Percentiles rank a stretch among this genome's conserved stretches.
Conservation (phyloP, 2,329 filamentous ascomycete genomes). For the Chaetomium globosum region DNA sequence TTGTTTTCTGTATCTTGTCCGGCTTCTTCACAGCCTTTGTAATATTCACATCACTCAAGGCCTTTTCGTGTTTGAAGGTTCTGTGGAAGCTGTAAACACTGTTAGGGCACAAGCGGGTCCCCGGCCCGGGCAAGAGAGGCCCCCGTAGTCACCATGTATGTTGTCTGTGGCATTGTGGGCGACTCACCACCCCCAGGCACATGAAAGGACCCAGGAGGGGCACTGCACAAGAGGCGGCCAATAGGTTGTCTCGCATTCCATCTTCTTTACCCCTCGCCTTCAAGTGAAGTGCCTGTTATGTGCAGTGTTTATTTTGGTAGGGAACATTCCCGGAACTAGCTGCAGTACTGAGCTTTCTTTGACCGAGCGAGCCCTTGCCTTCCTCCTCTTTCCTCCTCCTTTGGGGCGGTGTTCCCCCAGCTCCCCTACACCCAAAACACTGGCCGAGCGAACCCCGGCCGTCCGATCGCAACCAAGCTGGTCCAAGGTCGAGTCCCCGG, state of each 20-base stretch:
- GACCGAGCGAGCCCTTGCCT: background rate
- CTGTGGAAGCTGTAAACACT: background rate
- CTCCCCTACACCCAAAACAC: background rate
- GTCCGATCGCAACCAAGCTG: background rate
- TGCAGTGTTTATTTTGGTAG: background rate
- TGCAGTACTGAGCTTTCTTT: background rate
- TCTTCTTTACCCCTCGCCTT: background rate
- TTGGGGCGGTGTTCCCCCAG: background rate
- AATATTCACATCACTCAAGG: background rate
- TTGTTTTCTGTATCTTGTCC: background rate
- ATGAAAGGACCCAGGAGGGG: background rate
- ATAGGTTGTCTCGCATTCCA: background rate
- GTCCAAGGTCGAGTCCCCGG: background rate
- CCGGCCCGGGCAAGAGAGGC: background rate
- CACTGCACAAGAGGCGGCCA: conserved; percentile 1
- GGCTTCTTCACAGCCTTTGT: background rate
- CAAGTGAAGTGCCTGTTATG: background rate
- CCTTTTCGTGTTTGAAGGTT: background rate
- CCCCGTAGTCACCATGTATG: background rate
- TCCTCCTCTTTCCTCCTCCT: background rate
- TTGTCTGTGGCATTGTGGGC: background rate
- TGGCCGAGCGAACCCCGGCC: background rate
- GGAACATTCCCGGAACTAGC: background rate
- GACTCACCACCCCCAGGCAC: background rate
- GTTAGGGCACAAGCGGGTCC: background rate